phyloP scores from a whole-genome alignment of 306 rosid species.

The Lathyrus aphaca region DNA sequence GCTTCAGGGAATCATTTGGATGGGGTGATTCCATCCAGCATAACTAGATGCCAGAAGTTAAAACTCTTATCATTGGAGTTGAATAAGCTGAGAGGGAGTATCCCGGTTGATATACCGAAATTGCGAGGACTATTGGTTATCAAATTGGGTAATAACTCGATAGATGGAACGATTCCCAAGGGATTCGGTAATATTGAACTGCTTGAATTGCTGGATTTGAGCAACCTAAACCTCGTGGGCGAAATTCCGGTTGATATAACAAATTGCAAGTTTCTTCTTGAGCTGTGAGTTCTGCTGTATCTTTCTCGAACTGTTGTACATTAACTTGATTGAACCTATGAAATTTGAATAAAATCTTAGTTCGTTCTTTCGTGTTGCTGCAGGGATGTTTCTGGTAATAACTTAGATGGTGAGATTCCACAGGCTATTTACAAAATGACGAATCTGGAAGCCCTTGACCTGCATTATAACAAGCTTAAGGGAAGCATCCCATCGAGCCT shows the following conservation, averaged over 20 bases:
- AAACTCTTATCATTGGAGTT: constrained; percentile 74
- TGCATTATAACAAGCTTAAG: constrained; percentile 68
- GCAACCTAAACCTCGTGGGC: constrained; percentile 73
- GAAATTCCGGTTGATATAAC: constrained; percentile 72
- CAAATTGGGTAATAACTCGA: constrained; percentile 72
- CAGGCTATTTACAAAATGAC: constrained; percentile 67
- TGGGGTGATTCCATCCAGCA: constrained; percentile 81
- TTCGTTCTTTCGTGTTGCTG: constrained; percentile 44
- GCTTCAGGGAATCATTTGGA: constrained; percentile 80
- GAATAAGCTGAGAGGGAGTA: constrained; percentile 69
- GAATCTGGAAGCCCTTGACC: constrained; percentile 73
- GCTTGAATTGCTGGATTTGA: constrained; percentile 89
- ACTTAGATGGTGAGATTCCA: constrained; percentile 78
- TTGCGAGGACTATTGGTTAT: constrained; percentile 67
- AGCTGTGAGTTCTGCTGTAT: constrained; percentile 73
- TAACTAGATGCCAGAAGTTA: constrained; percentile 69
- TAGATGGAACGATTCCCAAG: constrained; percentile 70
- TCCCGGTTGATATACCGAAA: constrained; percentile 62
- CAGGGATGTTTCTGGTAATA: constrained; percentile 90
- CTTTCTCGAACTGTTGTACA: constrained; percentile 40
- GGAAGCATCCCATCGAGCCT: constrained; percentile 79
- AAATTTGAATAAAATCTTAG: constrained; percentile 37
- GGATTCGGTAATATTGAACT: constrained; percentile 68
- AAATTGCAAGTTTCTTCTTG: constrained; percentile 85
- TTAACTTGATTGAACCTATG: constrained; percentile 35